Conservation (phyloP, 371 early-diverging fungal genomes). For the Mortierella sp. region DNA sequence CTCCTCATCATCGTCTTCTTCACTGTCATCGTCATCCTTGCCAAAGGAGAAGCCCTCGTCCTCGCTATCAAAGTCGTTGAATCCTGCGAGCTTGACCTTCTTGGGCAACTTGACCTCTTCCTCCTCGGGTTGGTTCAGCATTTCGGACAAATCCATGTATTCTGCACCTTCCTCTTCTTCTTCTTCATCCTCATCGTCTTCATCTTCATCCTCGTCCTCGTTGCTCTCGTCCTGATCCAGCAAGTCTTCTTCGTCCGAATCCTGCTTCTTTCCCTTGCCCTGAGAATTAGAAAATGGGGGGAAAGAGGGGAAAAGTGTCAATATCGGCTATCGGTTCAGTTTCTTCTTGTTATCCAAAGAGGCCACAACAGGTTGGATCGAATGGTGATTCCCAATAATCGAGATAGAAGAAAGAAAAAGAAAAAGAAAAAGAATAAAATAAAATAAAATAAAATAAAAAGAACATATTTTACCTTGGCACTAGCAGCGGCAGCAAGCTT, state of each 20-base stretch:
- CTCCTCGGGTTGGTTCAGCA: constrained; percentile 57
- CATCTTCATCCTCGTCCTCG: constrained; percentile 19
- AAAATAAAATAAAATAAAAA: neutral
- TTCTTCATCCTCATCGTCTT: constrained; percentile 56
- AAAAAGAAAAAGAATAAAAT: neutral
- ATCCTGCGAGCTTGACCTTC: constrained; percentile 44
- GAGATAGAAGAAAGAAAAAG: neutral
- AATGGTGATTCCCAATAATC: neutral
- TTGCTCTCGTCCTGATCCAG: constrained; percentile 31
- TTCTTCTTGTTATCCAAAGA: no score
- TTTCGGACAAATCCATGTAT: constrained; percentile 70
- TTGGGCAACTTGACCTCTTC: constrained; percentile 54
- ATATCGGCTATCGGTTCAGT: no score
- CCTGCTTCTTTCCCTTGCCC: constrained; percentile 38
- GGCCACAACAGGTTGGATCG: no score
- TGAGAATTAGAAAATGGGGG: neutral
- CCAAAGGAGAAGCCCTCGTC: constrained; percentile 53
- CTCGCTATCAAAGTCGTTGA: constrained; percentile 54
- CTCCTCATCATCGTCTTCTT: constrained; percentile 32
- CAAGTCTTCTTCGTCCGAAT: constrained; percentile 43
- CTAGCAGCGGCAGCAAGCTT: constrained; percentile 9
- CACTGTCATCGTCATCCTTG: constrained; percentile 56
- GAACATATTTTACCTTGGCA: neutral
- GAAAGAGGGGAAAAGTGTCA: no score
- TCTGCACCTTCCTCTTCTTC: constrained; percentile 65